Evolutionary conservation across 768 basidiomycete genomes (phyloP), one percentile per base, ranked within the genome.

Genomic region (Mycena olivaceomarginata): DNA sequence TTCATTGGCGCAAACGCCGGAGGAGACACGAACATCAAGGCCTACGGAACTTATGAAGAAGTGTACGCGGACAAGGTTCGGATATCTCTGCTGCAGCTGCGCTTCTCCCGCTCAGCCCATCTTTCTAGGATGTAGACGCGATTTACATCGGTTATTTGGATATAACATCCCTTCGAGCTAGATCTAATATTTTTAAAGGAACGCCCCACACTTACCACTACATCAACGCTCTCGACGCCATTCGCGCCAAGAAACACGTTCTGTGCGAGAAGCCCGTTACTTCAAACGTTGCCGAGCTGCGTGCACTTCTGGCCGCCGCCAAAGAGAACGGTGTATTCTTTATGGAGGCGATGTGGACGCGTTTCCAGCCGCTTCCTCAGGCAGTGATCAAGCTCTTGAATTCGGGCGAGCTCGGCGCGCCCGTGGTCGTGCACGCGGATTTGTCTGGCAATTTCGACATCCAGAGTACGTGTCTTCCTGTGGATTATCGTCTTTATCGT

Each of bases 261-360:
- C 91, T 98, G 37, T 95, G 95, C 85, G 97, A 98, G 85, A 98
- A 98, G 75, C 95, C 96, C 0, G 94, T 95, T 67, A 97, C 97
- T 1, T 90, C 88, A 77, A 97, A 96, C 81, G 87, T 90, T 7
- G 90, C 93, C 3, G 96, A 98, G 82, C 88, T 96, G 25, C 90
- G 92, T n/a, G 91, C 93, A 62, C 89, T 98, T 31, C 86, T 97
- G 22, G 86, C 86, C 12, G 90, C 95, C 22, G 96, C 97, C 2
- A 94, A 94, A 83, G 91, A 95, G 82, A 87, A 94, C 80, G 91
- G 93, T 20, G 90, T 97, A 1, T 98, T 98, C 88, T 92, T 98
- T 81, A 97, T 98, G 96, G 97, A 98, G 85, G 96, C 95, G 0
- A 88, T 97, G 85, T 97, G 96, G 95, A 96, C 96, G 46, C 90